Base-by-base conservation (phyloP, 2,329 filamentous ascomycete genomes). In the Colletotrichum tropicicola region DNA sequence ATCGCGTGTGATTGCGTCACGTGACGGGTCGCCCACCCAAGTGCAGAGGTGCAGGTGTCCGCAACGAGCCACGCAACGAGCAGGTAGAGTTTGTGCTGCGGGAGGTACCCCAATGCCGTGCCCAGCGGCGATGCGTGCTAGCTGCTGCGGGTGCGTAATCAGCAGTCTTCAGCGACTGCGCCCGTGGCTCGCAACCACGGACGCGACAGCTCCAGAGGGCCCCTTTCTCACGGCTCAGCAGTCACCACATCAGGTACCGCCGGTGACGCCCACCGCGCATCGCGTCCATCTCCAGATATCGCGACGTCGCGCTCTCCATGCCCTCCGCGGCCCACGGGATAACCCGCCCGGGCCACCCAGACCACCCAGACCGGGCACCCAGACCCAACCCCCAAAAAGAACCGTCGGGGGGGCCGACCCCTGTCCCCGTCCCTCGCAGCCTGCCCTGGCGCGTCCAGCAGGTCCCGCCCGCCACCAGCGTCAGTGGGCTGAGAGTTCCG, bases 251-350 rank as follows among this genome's bases (percentile, higher is more conserved):
- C 25, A 43, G 10, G 48, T 25, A 23, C 43, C 41, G 12, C 15
- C 21, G 30, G 35, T 23, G 30, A 48, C 43, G 9, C 25, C 23
- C 35, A 12, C 25, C 32, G 56, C 39, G 57, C 49, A 60, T 54
- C 61, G 57, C 49, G 49, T 62, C 57, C 13, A 17, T 30, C 43
- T 45, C 49, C 41, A 65, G 32, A 61, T 43, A 55, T 65, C 57
- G 61, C 56, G 56, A 60, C 43, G 28, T 64, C 49, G 57, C 61
- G 59, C 59, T 32, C 59, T 58, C 45, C 32, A 49, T 54, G 48
- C 21, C 45, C 54, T 51, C 53, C 41, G 57, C 41, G 61, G 49
- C 57, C 61, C 61, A 61, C 61, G 61, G 61, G 57, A 65, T 61
- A 53, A 55, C 52, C 61, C 61, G 61, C 58, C 61, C 49, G 57